Percentiles rank a stretch among this genome's conserved stretches.
phyloP scores from a whole-genome alignment of 2,329 filamentous ascomycete genomes.

The Colletotrichum agaves region DNA sequence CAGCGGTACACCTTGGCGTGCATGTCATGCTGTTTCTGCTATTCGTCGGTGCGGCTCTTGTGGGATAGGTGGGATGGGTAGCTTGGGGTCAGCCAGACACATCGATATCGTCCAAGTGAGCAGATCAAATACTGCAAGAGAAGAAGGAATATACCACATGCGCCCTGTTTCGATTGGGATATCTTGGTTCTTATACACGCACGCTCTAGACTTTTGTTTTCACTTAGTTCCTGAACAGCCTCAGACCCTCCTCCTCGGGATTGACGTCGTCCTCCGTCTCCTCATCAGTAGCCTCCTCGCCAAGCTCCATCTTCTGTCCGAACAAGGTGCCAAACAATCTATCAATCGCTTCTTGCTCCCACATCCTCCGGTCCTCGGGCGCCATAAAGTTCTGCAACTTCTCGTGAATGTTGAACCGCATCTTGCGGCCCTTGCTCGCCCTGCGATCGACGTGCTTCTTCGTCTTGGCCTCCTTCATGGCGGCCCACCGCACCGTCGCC shows the following conservation, averaged over 20 bases:
- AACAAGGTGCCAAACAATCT: constrained; percentile 80
- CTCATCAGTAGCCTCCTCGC: constrained; percentile 61
- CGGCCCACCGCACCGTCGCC: constrained; percentile 71
- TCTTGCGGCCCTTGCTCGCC: constrained; percentile 93
- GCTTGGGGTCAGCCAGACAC: background rate
- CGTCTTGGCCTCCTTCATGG: constrained; percentile 80
- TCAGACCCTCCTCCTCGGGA: constrained; percentile 64
- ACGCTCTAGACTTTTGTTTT: background rate
- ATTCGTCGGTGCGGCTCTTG: constrained; percentile 45
- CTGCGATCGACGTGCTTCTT: constrained; percentile 90
- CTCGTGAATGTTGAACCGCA: constrained; percentile 95
- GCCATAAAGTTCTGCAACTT: constrained; percentile 99
- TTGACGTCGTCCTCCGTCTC: constrained; percentile 61
- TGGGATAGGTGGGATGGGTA: constrained; percentile 14
- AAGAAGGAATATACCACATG: background rate
- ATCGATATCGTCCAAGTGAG: background rate
- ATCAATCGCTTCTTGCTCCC: constrained; percentile 85
- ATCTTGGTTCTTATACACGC: constrained; percentile 23
- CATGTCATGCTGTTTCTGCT: constrained; percentile 52
- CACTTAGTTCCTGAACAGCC: constrained; percentile 61
- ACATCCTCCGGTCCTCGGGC: constrained; percentile 81
- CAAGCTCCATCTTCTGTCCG: constrained; percentile 74
- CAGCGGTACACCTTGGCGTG: constrained; percentile 55
- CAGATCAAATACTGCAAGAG: background rate
- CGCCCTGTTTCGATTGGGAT: constrained; percentile 21